Evolutionary conservation across 768 basidiomycete species (phyloP).

Genomic region (Phanerochaete sordida): DNA sequence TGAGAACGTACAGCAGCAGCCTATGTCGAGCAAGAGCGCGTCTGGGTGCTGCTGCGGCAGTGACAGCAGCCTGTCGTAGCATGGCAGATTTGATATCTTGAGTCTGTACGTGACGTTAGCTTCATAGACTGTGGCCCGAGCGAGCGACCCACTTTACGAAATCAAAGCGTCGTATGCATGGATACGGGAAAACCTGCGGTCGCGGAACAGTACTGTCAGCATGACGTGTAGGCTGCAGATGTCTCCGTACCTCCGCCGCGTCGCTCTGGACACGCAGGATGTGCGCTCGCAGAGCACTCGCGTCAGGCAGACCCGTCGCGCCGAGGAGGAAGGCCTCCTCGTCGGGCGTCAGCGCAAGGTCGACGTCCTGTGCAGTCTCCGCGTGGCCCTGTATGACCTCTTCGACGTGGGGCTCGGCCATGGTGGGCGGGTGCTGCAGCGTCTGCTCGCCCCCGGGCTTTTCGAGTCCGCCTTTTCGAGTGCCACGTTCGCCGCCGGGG

Average conservation of each 20-base stretch:
- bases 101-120: slow-evolving; percentile 1
- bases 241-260: slow-evolving; percentile 16
- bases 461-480: no score
- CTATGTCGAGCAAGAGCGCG: slow-evolving; percentile 38
- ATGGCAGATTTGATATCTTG: slow-evolving; percentile 15
- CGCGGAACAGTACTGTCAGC: not conserved
- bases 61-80: slow-evolving; percentile 22
- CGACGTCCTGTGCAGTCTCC: not conserved
- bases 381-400: not conserved
- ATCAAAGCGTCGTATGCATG: slow-evolving; percentile 25
- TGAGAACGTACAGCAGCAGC: slow-evolving; percentile 36
- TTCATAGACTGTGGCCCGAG: not conserved
- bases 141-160: slow-evolving; percentile 17
- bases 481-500: no score
- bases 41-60: slow-evolving; percentile 30
- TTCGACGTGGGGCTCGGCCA: not conserved
- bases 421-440: not conserved
- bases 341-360: not conserved
- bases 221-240: not conserved
- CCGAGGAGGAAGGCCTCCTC: not conserved
- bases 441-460: no score
- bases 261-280: slow-evolving; percentile 18
- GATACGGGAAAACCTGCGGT: slow-evolving; percentile 29
- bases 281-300: slow-evolving; percentile 20
- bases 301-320: slow-evolving; percentile 22